Evolutionary conservation across 768 basidiomycete species (phyloP).

Genomic region (Lyophyllum decastes): DNA sequence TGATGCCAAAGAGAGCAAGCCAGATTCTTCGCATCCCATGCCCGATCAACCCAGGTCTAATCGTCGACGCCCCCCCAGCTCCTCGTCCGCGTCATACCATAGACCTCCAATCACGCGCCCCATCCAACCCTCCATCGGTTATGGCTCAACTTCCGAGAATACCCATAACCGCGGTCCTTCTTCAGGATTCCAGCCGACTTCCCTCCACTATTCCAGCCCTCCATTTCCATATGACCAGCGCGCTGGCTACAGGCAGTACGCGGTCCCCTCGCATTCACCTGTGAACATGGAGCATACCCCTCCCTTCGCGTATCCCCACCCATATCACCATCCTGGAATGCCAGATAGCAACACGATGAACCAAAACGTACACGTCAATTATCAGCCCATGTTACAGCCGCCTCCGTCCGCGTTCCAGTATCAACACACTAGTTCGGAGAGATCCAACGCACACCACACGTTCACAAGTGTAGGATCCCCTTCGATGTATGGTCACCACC

Average conservation of each 20-base stretch:
- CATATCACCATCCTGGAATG: slow-evolving; percentile 33
- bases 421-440: slow-evolving; percentile 34
- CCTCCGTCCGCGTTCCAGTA: slow-evolving; percentile 41
- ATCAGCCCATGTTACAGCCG: slow-evolving; percentile 39
- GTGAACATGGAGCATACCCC: slow-evolving; percentile 35
- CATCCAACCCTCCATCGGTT: slow-evolving; percentile 15
- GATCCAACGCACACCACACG: slow-evolving; percentile 25
- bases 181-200: slow-evolving; percentile 21
- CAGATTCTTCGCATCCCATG: slow-evolving; percentile 21
- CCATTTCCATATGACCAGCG: slow-evolving; percentile 33
- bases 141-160: slow-evolving; percentile 21
- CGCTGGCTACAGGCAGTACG: slow-evolving; percentile 44
- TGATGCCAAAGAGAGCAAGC: slow-evolving; percentile 28
- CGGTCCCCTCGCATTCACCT: slow-evolving; percentile 43
- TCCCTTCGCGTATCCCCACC: slow-evolving; percentile 34
- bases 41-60: slow-evolving; percentile 24
- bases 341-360: slow-evolving; percentile 38
- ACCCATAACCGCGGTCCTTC: slow-evolving; percentile 16
- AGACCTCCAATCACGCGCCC: slow-evolving; percentile 16
- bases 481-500: slow-evolving; percentile 28
- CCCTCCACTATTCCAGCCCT: slow-evolving; percentile 28
- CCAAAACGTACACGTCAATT: slow-evolving; percentile 43
- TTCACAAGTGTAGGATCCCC: slow-evolving; percentile 25
- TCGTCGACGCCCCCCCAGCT: slow-evolving; percentile 26
- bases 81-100: slow-evolving; percentile 17